These are phyloP conservation scores for Kwoniella pini DNA, from an alignment of 768 basidiomycete species.

Conservation along the genomic window DNA sequence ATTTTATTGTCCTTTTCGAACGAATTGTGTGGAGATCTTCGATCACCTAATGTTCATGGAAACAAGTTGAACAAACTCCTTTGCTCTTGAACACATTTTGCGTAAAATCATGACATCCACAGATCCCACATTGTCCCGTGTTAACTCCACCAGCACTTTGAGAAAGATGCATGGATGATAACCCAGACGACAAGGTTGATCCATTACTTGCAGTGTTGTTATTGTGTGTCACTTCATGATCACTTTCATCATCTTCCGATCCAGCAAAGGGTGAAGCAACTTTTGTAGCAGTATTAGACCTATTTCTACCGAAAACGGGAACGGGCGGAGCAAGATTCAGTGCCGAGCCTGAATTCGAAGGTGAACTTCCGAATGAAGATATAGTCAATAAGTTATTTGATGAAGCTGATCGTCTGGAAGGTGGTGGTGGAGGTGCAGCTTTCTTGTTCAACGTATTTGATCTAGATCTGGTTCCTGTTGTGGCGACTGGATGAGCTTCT, in stretches of 20 bases:
- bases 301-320: conserved; percentile 24
- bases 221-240: conserved; percentile 29
- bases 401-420: conserved; percentile 57
- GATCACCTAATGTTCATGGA: conserved; percentile 55
- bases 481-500: conserved; percentile 12
- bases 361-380: conserved; percentile 35
- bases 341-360: conserved; percentile 16
- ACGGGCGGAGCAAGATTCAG: conserved; percentile 30
- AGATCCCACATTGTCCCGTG: conserved; percentile 32
- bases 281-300: conserved; percentile 10
- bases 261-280: conserved; percentile 46
- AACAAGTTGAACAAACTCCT: conserved; percentile 69
- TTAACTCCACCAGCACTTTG: conserved; percentile 56
- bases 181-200: conserved; percentile 51
- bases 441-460: conserved; percentile 56
- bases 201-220: conserved; percentile 23
- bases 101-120: conserved; percentile 62
- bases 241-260: conserved; percentile 36
- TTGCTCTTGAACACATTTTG: conserved; percentile 69
- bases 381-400: conserved; percentile 61
- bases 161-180: conserved; percentile 35
- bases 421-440: conserved; percentile 68
- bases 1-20: too few species aligned
- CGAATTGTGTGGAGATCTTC: too few species aligned
- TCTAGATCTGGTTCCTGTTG: conserved; percentile 3